These are phyloP conservation scores for Trypanosoma cruzi DNA, from an alignment of 208 protist genomes.

Conservation along the genomic window DNA sequence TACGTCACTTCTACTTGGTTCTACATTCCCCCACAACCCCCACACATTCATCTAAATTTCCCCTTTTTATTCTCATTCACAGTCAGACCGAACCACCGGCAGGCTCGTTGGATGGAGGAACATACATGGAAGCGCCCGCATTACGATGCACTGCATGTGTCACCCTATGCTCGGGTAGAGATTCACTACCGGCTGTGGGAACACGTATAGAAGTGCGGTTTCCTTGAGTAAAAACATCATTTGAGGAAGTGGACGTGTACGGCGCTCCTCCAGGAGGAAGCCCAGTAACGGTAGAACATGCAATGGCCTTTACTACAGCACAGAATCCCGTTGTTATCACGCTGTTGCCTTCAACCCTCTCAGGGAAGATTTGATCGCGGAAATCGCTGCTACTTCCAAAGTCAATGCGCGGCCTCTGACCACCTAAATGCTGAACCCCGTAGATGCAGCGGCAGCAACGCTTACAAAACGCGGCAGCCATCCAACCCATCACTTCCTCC, in stretches of 20 bases:
- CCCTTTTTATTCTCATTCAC: background rate
- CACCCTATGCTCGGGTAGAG: background rate
- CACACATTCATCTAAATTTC: background rate
- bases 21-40: background rate
- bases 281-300: slow-evolving; percentile 17
- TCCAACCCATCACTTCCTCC: slow-evolving; percentile 9
- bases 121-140: background rate
- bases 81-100: background rate
- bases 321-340: slow-evolving; percentile 20
- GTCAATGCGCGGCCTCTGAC: background rate
- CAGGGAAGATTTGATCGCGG: background rate
- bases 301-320: slow-evolving; percentile 23
- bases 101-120: background rate
- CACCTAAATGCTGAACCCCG: background rate
- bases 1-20: background rate
- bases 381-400: slow-evolving; percentile 9
- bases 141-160: background rate
- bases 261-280: slow-evolving; percentile 4
- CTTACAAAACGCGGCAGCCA: background rate
- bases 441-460: background rate
- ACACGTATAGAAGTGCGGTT: background rate
- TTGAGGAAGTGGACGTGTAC: background rate
- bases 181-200: background rate
- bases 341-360: background rate
- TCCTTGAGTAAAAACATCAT: background rate